Evolutionary conservation across 208 protist species (phyloP).

Genomic region (Herpetomonas tarakana): DNA sequence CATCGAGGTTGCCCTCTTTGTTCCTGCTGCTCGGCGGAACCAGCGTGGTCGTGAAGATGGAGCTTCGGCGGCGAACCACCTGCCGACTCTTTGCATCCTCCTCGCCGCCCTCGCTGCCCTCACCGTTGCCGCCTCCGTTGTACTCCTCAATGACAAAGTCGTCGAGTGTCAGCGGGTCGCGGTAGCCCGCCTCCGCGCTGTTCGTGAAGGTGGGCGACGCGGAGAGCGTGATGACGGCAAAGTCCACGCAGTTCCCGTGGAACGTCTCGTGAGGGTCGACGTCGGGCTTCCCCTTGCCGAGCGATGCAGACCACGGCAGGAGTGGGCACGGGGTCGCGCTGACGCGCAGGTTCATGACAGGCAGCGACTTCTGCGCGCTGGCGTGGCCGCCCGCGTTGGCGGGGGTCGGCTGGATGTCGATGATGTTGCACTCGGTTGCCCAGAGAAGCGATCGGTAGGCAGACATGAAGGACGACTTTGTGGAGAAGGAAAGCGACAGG

Average conservation of each 20-base stretch:
- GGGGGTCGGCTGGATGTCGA: constrained; percentile 22
- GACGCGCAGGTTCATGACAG: constrained; percentile 46
- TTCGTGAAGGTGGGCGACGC: constrained; percentile 20
- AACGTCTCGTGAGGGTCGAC: constrained; percentile 29
- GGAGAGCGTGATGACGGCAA: constrained; percentile 40
- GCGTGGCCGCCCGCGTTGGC: constrained; percentile 13
- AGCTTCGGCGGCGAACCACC: constrained; percentile 30
- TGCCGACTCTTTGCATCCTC: constrained; percentile 7
- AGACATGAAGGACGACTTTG: constrained; percentile 65
- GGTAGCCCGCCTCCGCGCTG: constrained; percentile 7
- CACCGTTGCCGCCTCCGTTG: constrained; percentile 9
- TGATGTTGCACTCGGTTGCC: constrained; percentile 81
- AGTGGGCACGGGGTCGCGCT: constrained; percentile 55
- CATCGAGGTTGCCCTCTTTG: constrained; percentile 8
- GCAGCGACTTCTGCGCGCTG: neutral
- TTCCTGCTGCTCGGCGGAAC: constrained; percentile 6
- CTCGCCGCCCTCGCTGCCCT: constrained; percentile 1
- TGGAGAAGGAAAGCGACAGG: constrained; percentile 68
- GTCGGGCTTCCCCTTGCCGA: constrained; percentile 13
- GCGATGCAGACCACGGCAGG: constrained; percentile 51
- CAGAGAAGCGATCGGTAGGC: constrained; percentile 82
- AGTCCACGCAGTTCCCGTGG: constrained; percentile 51
- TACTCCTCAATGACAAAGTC: constrained; percentile 53
- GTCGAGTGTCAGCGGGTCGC: constrained; percentile 51
- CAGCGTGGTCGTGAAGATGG: constrained; percentile 61